Evolutionary conservation across 1,139 yeast genomes (phyloP).

Genomic region (Geotrichum candidum): DNA sequence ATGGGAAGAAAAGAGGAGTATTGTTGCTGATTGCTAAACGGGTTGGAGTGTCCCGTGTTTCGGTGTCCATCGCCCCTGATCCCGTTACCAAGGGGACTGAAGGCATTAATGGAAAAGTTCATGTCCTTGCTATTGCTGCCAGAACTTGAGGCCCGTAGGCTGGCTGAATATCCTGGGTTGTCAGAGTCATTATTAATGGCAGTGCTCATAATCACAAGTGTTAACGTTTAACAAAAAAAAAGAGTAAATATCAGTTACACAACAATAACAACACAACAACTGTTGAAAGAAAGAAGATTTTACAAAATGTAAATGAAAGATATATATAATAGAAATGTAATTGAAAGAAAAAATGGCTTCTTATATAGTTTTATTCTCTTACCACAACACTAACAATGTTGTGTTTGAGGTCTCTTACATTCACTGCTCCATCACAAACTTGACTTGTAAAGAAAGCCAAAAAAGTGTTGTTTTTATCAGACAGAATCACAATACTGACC

Average conservation of each 20-base stretch:
- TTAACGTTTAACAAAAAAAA: neutral
- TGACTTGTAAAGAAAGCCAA: neutral
- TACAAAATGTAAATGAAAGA: neutral
- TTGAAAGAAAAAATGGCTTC: neutral
- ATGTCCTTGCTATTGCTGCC: neutral
- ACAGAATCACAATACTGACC: neutral
- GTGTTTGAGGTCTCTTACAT: neutral
- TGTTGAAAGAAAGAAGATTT: no score
- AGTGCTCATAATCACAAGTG: neutral
- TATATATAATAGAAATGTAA: neutral
- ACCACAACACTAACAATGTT: neutral
- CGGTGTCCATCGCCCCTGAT: slow-evolving; percentile 4
- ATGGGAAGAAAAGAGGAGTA: neutral
- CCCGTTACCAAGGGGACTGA: neutral
- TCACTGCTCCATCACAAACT: neutral
- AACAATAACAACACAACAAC: neutral
- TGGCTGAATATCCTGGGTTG: slow-evolving; percentile 1
- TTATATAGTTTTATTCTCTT: neutral
- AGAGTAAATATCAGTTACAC: neutral
- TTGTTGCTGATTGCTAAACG: neutral
- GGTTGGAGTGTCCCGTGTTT: neutral
- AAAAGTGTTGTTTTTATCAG: neutral
- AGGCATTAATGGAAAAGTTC: neutral
- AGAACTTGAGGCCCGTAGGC: neutral
- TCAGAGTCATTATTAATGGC: neutral